Conservation (phyloP, 371 early-diverging fungal species). For the Mortierella sp. region DNA sequence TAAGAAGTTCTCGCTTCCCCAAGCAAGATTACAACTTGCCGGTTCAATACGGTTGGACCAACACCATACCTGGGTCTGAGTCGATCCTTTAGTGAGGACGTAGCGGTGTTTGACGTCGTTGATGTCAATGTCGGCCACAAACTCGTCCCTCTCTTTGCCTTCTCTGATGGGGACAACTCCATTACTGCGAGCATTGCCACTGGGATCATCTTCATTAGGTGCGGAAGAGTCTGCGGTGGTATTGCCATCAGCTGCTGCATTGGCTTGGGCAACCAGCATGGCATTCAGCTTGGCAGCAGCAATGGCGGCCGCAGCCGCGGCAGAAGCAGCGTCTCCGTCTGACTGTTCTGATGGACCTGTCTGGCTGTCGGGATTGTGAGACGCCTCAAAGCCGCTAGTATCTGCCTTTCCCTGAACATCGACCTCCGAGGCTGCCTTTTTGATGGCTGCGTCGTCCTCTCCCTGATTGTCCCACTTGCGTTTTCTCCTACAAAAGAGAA, state of each 20-base stretch:
- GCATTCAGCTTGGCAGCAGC: conserved; percentile 70
- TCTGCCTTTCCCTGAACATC: conserved; percentile 9
- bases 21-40: too few relatives aligned
- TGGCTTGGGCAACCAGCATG: conserved; percentile 67
- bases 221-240: background rate
- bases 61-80: conserved; percentile 65
- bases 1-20: too few relatives aligned
- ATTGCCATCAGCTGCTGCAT: conserved; percentile 38
- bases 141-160: conserved; percentile 58
- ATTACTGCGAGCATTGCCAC: conserved; percentile 1
- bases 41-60: background rate
- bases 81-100: conserved; percentile 79
- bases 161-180: conserved; percentile 20
- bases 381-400: conserved; percentile 5
- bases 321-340: conserved; percentile 18
- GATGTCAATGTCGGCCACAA: conserved; percentile 75
- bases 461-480: conserved; percentile 59
- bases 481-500: conserved; percentile 42
- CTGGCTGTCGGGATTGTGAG: conserved; percentile 7
- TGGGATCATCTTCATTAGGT: background rate
- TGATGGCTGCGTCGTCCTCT: conserved; percentile 32
- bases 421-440: conserved; percentile 17
- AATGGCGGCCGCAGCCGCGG: conserved; percentile 53
- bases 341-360: conserved; percentile 8
- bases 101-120: conserved; percentile 87